Evolutionary conservation across 208 protist species (phyloP).

Genomic region (Leishmania arabica): DNA sequence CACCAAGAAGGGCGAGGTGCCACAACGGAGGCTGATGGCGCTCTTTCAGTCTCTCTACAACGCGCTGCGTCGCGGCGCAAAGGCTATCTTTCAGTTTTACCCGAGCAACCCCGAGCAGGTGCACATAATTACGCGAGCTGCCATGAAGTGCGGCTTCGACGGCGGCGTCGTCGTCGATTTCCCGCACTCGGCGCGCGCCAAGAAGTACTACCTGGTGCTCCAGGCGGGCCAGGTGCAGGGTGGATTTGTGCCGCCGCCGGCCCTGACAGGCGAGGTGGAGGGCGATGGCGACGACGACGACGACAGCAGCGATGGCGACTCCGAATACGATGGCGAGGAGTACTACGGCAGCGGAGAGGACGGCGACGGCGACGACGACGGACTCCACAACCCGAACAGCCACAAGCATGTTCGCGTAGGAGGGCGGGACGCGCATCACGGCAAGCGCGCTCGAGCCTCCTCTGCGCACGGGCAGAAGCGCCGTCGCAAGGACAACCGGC

Average conservation of each 20-base stretch:
- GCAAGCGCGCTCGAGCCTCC: slow-evolving; percentile 46
- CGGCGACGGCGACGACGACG: slow-evolving; percentile 30
- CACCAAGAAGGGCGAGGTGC: slow-evolving; percentile 93
- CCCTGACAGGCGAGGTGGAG: slow-evolving; percentile 42
- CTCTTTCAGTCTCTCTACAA: slow-evolving; percentile 98
- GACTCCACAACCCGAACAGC: slow-evolving; percentile 16
- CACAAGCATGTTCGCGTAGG: slow-evolving; percentile 48
- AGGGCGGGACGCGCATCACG: slow-evolving; percentile 35
- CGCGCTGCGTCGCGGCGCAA: slow-evolving; percentile 87
- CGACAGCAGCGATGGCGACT: slow-evolving; percentile 30
- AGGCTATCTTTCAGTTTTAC: slow-evolving; percentile 98
- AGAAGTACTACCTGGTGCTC: slow-evolving; percentile 97
- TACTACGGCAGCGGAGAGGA: slow-evolving; percentile 42
- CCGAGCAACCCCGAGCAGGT: slow-evolving; percentile 95
- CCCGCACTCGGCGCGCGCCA: slow-evolving; percentile 97
- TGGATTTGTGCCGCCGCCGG: slow-evolving; percentile 59
- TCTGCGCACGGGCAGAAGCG: slow-evolving; percentile 40
- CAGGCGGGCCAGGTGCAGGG: slow-evolving; percentile 86
- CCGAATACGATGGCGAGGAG: slow-evolving; percentile 18
- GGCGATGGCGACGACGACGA: slow-evolving; percentile 49
- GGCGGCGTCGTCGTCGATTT: slow-evolving; percentile 98
- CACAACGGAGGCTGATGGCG: slow-evolving; percentile 90
- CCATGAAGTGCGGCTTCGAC: slow-evolving; percentile 98
- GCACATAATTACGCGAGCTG: slow-evolving; percentile 95
- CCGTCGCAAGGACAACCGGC: slow-evolving; percentile 69